These are phyloP conservation scores for Pyrus betulifolia DNA, from an alignment of 306 rosid genomes.

Conservation along the genomic window DNA sequence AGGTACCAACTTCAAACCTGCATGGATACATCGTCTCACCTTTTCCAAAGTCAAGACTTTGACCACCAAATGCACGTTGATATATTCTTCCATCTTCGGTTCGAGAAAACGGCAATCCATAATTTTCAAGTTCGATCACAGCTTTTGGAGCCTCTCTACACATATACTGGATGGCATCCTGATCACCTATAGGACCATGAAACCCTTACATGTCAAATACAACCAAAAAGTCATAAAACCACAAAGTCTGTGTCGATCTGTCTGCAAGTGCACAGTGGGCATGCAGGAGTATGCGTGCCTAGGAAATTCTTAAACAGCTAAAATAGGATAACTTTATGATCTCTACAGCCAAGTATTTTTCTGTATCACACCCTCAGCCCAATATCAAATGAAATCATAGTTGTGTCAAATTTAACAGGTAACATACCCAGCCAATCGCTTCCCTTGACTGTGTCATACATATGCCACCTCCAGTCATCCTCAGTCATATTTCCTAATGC, in stretches of 20 bases:
- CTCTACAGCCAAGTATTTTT: neutral
- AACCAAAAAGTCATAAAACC: conserved; percentile 6
- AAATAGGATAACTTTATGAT: neutral
- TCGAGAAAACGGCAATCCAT: conserved; percentile 82
- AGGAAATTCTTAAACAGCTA: neutral
- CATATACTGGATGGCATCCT: conserved; percentile 96
- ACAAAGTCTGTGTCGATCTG: neutral
- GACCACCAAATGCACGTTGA: conserved; percentile 98
- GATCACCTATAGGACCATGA: conserved; percentile 57
- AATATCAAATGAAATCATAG: neutral
- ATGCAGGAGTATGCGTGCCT: neutral
- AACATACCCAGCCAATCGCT: conserved; percentile 84
- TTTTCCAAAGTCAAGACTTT: conserved; percentile 87
- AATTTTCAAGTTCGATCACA: conserved; percentile 84
- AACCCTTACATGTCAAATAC: conserved; percentile 9
- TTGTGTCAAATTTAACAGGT: neutral
- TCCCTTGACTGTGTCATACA: conserved; percentile 95
- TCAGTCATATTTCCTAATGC: conserved; percentile 84
- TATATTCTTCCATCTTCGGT: conserved; percentile 87
- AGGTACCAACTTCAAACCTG: conserved; percentile 2
- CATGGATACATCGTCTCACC: conserved; percentile 31
- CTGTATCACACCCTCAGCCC: neutral
- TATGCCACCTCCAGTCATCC: conserved; percentile 99
- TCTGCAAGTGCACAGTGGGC: neutral
- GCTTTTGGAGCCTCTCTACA: conserved; percentile 96